phyloP scores from a whole-genome alignment of 73 alveolate genomes.

The Durusdinium trenchii region DNA sequence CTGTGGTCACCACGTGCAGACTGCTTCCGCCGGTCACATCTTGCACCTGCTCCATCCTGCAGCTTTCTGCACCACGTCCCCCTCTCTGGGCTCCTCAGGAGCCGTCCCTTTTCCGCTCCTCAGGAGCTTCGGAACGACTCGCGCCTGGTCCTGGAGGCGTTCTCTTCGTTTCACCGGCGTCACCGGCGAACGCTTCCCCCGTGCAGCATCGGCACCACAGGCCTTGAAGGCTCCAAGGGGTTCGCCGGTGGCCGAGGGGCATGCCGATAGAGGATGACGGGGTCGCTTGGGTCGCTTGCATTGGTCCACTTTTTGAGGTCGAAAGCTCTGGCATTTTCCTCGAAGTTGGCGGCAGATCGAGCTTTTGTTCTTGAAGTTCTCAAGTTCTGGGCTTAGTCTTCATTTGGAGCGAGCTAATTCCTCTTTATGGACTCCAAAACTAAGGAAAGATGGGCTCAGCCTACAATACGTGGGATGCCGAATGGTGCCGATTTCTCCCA shows the following conservation, averaged over 20 bases:
- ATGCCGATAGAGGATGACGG: no score
- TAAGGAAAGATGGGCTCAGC: constrained; percentile 58
- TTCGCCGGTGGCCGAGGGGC: no score
- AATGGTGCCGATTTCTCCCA: neutral
- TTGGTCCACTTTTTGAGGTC: no score
- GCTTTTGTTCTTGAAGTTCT: constrained; percentile 40
- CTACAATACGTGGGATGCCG: constrained; percentile 28
- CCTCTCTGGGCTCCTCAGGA: neutral
- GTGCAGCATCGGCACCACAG: no score
- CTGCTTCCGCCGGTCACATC: no score
- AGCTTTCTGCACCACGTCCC: no score
- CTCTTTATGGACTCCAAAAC: neutral
- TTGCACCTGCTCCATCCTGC: no score
- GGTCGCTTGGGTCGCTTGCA: no score
- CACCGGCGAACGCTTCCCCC: neutral
- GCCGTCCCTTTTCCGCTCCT: neutral
- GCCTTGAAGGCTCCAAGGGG: constrained; percentile 76
- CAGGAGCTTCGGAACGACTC: constrained; percentile 67
- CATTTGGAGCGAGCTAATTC: neutral
- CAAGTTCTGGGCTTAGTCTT: neutral
- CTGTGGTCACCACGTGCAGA: no score
- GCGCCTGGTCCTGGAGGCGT: constrained; percentile 36
- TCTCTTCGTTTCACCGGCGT: neutral
- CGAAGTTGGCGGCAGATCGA: constrained; percentile 48
- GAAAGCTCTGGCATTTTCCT: constrained; percentile 45